phyloP scores from a whole-genome alignment of 2,329 filamentous ascomycete species.

The Microdochium bolleyi region DNA sequence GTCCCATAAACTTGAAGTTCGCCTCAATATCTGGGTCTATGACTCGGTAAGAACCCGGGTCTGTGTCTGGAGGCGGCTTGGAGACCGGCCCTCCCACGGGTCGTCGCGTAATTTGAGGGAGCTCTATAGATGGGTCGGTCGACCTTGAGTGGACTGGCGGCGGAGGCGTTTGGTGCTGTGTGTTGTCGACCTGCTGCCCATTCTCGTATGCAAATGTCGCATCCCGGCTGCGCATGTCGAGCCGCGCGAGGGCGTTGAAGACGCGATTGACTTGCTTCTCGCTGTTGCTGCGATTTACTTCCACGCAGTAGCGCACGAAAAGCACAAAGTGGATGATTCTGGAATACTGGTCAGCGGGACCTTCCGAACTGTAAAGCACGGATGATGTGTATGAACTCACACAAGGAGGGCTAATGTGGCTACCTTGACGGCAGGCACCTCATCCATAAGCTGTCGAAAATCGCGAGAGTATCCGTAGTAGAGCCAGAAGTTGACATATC shows the following conservation, averaged over 20 bases:
- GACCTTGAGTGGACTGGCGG: too few relatives aligned
- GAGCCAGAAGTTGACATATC: too few relatives aligned
- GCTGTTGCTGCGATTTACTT: neutral
- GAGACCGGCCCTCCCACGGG: neutral
- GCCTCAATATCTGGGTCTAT: neutral
- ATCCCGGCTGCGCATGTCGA: neutral
- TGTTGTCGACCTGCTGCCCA: too few relatives aligned
- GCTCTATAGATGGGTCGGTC: neutral
- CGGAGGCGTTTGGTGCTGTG: too few relatives aligned
- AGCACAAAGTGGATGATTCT: neutral
- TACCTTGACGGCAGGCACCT: too few relatives aligned
- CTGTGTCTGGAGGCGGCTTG: neutral
- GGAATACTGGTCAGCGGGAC: neutral
- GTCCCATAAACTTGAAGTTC: neutral
- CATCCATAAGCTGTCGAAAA: too few relatives aligned
- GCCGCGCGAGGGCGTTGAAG: neutral
- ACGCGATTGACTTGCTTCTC: neutral
- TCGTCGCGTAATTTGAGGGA: neutral
- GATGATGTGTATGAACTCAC: neutral
- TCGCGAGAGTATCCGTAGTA: too few relatives aligned
- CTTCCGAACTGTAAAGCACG: neutral
- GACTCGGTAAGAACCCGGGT: neutral
- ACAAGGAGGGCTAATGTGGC: too few relatives aligned
- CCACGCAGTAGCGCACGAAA: neutral
- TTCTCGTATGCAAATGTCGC: neutral